phyloP scores from a whole-genome alignment of 169 alveolate genomes.

The Eimeria acervulina region DNA sequence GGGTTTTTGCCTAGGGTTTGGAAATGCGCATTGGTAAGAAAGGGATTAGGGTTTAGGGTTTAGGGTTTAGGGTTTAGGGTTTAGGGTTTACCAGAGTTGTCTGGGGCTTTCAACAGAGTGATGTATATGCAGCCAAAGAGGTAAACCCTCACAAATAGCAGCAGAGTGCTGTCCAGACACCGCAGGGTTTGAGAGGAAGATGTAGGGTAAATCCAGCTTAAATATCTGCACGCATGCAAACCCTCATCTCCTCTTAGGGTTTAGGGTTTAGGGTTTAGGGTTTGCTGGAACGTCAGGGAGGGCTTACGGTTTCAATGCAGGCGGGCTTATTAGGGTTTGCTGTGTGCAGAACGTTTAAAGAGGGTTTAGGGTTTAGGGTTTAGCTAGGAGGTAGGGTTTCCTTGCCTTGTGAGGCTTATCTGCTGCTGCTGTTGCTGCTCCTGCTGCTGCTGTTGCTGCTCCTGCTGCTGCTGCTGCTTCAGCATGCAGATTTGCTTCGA shows the following conservation, averaged over 20 bases:
- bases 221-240: not conserved
- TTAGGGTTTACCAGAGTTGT: slow-evolving; percentile 55
- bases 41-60: not conserved
- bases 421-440: too few species aligned
- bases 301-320: too few species aligned
- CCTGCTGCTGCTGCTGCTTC: not conserved
- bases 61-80: not conserved
- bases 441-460: too few species aligned
- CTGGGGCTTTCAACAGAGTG: slow-evolving; percentile 55
- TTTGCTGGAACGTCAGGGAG: too few species aligned
- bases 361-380: slow-evolving; percentile 20
- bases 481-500: not conserved
- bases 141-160: not conserved
- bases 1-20: too few species aligned
- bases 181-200: slow-evolving; percentile 65
- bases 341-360: too few species aligned
- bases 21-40: not conserved
- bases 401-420: not conserved
- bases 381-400: not conserved
- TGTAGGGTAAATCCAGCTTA: slow-evolving; percentile 16
- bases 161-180: slow-evolving; percentile 57
- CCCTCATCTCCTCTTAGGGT: too few species aligned
- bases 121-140: slow-evolving; percentile 66
- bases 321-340: too few species aligned
- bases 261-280: too few species aligned